These are phyloP conservation scores for Talaromyces nanjingensis DNA, from an alignment of 495 filamentous ascomycete genomes.

Conservation along the genomic window DNA sequence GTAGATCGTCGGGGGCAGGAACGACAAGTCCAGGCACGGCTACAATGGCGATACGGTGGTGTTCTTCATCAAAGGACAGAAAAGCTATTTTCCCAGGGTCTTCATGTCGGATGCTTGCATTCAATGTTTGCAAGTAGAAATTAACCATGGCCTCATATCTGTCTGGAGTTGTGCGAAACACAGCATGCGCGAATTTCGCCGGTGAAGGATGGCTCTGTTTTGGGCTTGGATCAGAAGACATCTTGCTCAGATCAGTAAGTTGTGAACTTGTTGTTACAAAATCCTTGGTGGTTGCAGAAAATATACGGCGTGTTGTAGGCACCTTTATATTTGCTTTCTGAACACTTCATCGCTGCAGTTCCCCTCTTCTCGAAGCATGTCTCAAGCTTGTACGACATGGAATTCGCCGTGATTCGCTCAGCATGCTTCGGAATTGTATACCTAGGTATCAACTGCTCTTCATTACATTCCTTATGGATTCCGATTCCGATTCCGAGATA, in stretches of 20 bases:
- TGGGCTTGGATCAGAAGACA: neutral
- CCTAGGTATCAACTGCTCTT: neutral
- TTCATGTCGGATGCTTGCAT: neutral
- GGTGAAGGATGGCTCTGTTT: neutral
- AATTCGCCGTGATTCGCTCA: neutral
- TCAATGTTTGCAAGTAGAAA: neutral
- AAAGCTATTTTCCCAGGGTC: slow-evolving; percentile 20
- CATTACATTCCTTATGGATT: neutral
- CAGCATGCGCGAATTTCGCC: neutral
- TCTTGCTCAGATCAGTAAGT: neutral
- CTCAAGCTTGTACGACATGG: neutral
- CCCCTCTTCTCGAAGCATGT: neutral
- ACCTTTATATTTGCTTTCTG: neutral
- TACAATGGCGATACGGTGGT: slow-evolving; percentile 39
- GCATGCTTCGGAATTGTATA: neutral
- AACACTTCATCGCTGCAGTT: neutral
- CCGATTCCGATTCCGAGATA: neutral
- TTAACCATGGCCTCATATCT: neutral
- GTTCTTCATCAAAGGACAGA: slow-evolving; percentile 38
- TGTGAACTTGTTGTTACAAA: neutral
- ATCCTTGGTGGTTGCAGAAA: neutral
- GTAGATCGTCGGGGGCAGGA: neutral
- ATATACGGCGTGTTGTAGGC: neutral
- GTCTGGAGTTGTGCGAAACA: neutral
- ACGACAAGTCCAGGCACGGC: neutral